Evolutionary conservation across 2,329 filamentous ascomycete species (phyloP).

Genomic region (Sodiomyces alkalinus): DNA sequence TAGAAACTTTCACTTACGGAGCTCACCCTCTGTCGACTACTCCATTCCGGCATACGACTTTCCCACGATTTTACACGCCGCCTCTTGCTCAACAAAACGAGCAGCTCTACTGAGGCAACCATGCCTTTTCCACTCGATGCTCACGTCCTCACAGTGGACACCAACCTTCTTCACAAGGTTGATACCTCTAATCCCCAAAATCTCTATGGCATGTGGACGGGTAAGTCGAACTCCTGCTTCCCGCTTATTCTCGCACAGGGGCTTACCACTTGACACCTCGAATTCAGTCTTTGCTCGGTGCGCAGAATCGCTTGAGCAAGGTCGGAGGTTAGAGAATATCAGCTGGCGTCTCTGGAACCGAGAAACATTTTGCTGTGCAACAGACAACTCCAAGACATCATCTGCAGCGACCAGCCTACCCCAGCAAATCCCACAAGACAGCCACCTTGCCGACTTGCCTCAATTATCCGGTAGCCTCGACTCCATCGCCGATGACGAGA

Average conservation of each 20-base stretch:
- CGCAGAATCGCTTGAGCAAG: conserved; percentile 85
- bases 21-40: background rate
- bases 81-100: conserved; percentile 20
- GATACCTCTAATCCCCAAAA: conserved; percentile 87
- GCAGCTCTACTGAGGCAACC: conserved; percentile 18
- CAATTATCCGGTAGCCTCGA: conserved; percentile 67
- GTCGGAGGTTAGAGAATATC: conserved; percentile 82
- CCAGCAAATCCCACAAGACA: conserved; percentile 29
- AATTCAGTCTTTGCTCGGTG: conserved; percentile 85
- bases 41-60: conserved; percentile 5
- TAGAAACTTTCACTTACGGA: background rate
- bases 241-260: conserved; percentile 3
- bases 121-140: conserved; percentile 80
- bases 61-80: no score
- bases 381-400: conserved; percentile 34
- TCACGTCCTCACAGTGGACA: conserved; percentile 82
- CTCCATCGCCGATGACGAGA: conserved; percentile 55
- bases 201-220: conserved; percentile 93
- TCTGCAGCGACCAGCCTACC: conserved; percentile 27
- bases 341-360: conserved; percentile 93
- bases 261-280: conserved; percentile 2
- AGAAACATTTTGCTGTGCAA: conserved; percentile 79
- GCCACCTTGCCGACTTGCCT: conserved; percentile 40
- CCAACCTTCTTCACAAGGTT: conserved; percentile 83
- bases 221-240: conserved; percentile 40